Conservation (phyloP, 768 basidiomycete species). For the Macrolepiota albuminosa region DNA sequence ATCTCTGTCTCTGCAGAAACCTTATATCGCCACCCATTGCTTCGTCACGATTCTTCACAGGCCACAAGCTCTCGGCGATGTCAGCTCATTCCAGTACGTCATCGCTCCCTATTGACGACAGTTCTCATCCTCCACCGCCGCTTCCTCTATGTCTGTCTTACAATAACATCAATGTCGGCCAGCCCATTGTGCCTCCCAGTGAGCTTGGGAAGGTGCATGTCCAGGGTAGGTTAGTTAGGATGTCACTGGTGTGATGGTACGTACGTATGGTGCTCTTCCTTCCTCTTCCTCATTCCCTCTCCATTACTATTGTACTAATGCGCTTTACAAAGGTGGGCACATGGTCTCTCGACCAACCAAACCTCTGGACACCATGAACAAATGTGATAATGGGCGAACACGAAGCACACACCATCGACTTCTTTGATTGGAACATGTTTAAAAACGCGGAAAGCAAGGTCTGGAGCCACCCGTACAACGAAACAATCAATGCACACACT, state of each 20-base stretch:
- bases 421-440: slow-evolving; percentile 51
- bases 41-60: slow-evolving; percentile 46
- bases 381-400: too few relatives aligned
- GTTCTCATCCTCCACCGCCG: slow-evolving; percentile 36
- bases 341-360: too few relatives aligned
- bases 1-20: slow-evolving; percentile 17
- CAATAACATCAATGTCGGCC: slow-evolving; percentile 16
- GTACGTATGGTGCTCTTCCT: too few relatives aligned
- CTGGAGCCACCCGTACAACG: slow-evolving; percentile 40
- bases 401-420: slow-evolving; percentile 47
- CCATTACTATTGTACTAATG: too few relatives aligned
- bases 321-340: too few relatives aligned
- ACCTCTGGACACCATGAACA: too few relatives aligned
- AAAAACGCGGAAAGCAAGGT: slow-evolving; percentile 61
- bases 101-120: slow-evolving; percentile 33
- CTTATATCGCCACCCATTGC: slow-evolving; percentile 48
- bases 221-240: too few relatives aligned
- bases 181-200: slow-evolving; percentile 52
- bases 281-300: too few relatives aligned
- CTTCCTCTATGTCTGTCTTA: slow-evolving; percentile 25
- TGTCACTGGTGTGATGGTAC: too few relatives aligned
- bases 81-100: slow-evolving; percentile 52
- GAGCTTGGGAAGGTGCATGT: slow-evolving; percentile 43
- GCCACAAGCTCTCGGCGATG: slow-evolving; percentile 21
- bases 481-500: too few relatives aligned